Evolutionary conservation across 352 stramenopile species (phyloP).

Genomic region (Globisporangium radiosum): DNA sequence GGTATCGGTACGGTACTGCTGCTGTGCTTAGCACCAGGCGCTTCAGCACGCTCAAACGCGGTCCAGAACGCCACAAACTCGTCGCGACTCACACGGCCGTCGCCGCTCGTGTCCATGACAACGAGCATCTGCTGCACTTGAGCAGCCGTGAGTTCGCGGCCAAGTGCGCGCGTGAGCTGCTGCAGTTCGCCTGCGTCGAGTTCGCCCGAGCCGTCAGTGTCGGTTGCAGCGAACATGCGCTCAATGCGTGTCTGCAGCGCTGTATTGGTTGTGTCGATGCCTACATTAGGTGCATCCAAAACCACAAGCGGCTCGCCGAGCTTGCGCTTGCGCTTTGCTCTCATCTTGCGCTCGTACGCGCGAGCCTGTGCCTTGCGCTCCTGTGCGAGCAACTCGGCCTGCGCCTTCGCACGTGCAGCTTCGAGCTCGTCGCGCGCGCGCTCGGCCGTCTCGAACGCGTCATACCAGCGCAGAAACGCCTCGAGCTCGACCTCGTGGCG

Average conservation of each 20-base stretch:
- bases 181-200: constrained; percentile 50
- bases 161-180: constrained; percentile 35
- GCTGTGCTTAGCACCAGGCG: not conserved
- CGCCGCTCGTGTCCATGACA: constrained; percentile 56
- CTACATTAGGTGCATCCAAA: no score
- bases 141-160: constrained; percentile 30
- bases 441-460: constrained; percentile 35
- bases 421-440: constrained; percentile 42
- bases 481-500: constrained; percentile 40
- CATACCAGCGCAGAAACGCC: constrained; percentile 51
- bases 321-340: constrained; percentile 27
- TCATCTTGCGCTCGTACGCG: constrained; percentile 27
- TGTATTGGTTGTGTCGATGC: not conserved
- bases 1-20: not conserved
- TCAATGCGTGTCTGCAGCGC: constrained; percentile 24
- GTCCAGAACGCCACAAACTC: constrained; percentile 72
- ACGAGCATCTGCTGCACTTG: constrained; percentile 52
- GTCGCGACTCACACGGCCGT: constrained; percentile 45
- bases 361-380: constrained; percentile 32
- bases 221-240: constrained; percentile 52
- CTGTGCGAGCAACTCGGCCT: constrained; percentile 33
- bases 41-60: constrained; percentile 32
- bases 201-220: constrained; percentile 43
- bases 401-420: constrained; percentile 30
- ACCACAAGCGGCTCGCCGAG: constrained; percentile 11